phyloP scores from a whole-genome alignment of 164 flowering plant genomes.

The Vitis rupestris region DNA sequence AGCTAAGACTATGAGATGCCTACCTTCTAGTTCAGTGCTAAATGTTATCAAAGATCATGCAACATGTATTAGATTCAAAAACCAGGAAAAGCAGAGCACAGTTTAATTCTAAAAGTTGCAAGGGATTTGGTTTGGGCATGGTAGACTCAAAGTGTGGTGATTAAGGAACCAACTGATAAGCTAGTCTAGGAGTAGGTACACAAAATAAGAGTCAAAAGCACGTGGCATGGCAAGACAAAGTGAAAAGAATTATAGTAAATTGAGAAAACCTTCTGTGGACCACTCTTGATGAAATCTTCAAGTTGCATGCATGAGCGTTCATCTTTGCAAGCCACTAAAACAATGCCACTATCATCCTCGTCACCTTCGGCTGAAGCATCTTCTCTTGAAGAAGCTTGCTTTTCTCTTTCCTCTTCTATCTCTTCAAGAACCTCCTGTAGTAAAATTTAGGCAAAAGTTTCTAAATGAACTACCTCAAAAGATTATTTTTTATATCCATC shows the following conservation, averaged over 20 bases:
- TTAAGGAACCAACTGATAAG: too few relatives aligned
- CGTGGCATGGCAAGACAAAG: background rate
- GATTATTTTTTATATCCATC: background rate
- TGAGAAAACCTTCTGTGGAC: slow-evolving; percentile 60
- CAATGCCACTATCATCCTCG: slow-evolving; percentile 44
- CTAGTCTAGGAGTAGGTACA: too few relatives aligned
- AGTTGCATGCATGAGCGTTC: slow-evolving; percentile 95
- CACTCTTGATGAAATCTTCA: slow-evolving; percentile 73
- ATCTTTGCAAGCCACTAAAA: slow-evolving; percentile 93
- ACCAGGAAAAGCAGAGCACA: too few relatives aligned
- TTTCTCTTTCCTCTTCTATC: slow-evolving; percentile 75
- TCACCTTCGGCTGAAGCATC: slow-evolving; percentile 28
- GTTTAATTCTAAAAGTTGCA: too few relatives aligned
- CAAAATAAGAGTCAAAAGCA: background rate
- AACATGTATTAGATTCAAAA: too few relatives aligned
- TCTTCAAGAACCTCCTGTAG: slow-evolving; percentile 83
- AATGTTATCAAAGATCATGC: too few relatives aligned
- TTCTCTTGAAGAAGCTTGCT: slow-evolving; percentile 36
- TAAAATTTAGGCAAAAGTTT: background rate
- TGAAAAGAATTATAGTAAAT: background rate
- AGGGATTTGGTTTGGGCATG: too few relatives aligned
- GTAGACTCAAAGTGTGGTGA: too few relatives aligned
- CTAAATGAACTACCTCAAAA: background rate
- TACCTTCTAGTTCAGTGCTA: too few relatives aligned
- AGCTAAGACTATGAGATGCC: too few relatives aligned